Conservation (phyloP, 768 basidiomycete species). For the Hydnum rufescens region DNA sequence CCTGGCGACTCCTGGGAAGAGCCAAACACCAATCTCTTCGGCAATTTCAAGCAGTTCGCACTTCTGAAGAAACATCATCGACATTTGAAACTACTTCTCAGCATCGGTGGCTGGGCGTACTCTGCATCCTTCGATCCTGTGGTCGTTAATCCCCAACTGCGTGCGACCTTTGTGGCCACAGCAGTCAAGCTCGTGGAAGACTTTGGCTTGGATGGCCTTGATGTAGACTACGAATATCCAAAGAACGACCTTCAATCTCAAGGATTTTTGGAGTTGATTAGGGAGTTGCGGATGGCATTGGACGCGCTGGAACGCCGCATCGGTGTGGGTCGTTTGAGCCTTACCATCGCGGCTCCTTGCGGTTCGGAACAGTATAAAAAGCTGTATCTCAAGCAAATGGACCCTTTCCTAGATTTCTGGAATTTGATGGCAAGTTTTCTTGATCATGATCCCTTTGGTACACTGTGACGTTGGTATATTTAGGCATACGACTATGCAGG, state of each 20-base stretch:
- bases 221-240: conserved; percentile 90
- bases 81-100: conserved; percentile 32
- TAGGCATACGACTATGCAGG: conserved; percentile 20
- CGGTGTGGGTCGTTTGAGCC: conserved; percentile 35
- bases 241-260: conserved; percentile 51
- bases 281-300: conserved; percentile 50
- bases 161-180: conserved; percentile 62
- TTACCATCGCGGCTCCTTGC: conserved; percentile 79
- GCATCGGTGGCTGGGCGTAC: conserved; percentile 93
- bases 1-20: conserved; percentile 93
- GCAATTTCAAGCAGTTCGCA: conserved; percentile 88
- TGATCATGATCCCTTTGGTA: background rate
- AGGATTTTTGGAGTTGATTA: conserved; percentile 69
- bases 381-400: conserved; percentile 67
- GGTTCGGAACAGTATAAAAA: conserved; percentile 73
- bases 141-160: conserved; percentile 39
- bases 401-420: conserved; percentile 80
- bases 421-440: conserved; percentile 93
- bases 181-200: conserved; percentile 67
- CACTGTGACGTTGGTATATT: background rate
- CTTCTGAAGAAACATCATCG: conserved; percentile 65
- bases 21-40: conserved; percentile 73
- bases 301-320: conserved; percentile 56
- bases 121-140: conserved; percentile 73
- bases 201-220: conserved; percentile 81